Percentiles rank a stretch among this genome's conserved stretches.
Evolutionary conservation across 2,329 filamentous ascomycete species (phyloP).

Genomic region (Colletotrichum viniferum): DNA sequence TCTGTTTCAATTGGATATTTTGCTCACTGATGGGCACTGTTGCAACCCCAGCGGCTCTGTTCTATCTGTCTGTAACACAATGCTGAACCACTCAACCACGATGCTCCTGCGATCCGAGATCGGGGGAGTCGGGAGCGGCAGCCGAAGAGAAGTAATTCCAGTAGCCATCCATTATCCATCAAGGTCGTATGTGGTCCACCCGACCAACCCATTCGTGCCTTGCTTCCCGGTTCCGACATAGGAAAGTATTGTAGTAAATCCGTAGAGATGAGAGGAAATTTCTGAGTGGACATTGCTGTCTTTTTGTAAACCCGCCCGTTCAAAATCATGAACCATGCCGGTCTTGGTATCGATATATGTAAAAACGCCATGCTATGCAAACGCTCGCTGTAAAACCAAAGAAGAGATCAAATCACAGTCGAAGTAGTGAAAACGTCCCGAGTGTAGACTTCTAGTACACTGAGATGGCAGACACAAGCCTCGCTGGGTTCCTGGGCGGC

Average conservation of each 20-base stretch:
- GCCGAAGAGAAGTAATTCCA: constrained; percentile 15
- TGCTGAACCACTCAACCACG: constrained; percentile 17
- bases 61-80: constrained; percentile 21
- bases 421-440: constrained; percentile 7
- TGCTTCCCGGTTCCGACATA: constrained; percentile 7
- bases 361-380: constrained; percentile 32
- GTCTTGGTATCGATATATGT: constrained; percentile 27
- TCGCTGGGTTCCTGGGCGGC: constrained; percentile 53
- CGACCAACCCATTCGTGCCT: neutral
- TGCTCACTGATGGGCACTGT: constrained; percentile 7
- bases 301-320: constrained; percentile 1
- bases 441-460: constrained; percentile 49
- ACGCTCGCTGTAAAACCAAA: constrained; percentile 20
- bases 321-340: constrained; percentile 16
- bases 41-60: neutral
- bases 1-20: constrained; percentile 18
- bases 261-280: constrained; percentile 10
- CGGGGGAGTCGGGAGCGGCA: constrained; percentile 17
- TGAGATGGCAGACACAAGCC: constrained; percentile 59
- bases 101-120: neutral
- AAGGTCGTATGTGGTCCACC: constrained; percentile 3
- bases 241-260: neutral
- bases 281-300: constrained; percentile 17
- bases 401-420: constrained; percentile 21
- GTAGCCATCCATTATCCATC: constrained; percentile 14